Conservation (phyloP, 2,329 filamentous ascomycete species). For the Chaetoscypha palmicola region DNA sequence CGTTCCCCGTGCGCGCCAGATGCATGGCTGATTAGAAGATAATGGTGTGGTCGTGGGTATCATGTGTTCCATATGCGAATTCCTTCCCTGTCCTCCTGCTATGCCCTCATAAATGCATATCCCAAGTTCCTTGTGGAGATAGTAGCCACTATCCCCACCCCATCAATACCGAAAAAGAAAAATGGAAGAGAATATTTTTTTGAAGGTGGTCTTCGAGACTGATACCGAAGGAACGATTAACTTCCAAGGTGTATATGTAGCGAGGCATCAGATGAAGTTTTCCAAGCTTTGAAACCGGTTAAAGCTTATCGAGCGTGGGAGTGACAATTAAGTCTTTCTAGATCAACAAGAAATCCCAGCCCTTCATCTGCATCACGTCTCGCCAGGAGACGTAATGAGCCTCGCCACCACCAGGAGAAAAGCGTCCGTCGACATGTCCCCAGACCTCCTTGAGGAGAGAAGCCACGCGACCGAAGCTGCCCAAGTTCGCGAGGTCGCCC, state of each 20-base stretch:
- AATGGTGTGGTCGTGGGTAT: constrained; percentile 4
- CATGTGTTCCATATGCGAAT: neutral
- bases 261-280: constrained; percentile 17
- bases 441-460: constrained; percentile 78
- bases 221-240: constrained; percentile 14
- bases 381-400: constrained; percentile 82
- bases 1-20: neutral
- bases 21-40: neutral
- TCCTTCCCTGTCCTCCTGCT: neutral
- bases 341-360: constrained; percentile 89
- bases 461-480: constrained; percentile 78
- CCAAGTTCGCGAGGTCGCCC: constrained; percentile 69
- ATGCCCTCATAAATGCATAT: neutral
- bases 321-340: no score
- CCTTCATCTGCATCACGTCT: constrained; percentile 84
- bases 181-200: neutral
- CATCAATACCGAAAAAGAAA: no score
- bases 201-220: constrained; percentile 18
- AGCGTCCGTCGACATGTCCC: constrained; percentile 58
- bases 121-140: neutral
- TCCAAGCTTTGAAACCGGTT: constrained; percentile 19
- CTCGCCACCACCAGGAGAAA: constrained; percentile 31
- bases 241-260: constrained; percentile 16
- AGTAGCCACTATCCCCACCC: neutral
- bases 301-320: constrained; percentile 8